phyloP scores from a whole-genome alignment of 1,284 basidiomycete genomes.

The Anthracocystis walkeri region DNA sequence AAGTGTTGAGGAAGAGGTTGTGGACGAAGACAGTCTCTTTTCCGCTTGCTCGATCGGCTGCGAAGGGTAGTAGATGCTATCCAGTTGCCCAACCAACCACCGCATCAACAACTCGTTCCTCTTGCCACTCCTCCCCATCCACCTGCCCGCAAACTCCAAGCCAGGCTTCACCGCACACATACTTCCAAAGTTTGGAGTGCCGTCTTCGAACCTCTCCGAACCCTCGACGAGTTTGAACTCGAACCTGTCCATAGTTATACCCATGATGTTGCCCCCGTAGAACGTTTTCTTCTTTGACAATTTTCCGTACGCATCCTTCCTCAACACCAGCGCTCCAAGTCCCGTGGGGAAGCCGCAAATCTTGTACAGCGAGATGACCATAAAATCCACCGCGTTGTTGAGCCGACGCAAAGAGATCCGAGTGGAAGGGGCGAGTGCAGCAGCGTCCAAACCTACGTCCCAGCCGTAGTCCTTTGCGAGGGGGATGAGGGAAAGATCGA shows the following conservation, averaged over 20 bases:
- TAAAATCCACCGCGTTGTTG: constrained; percentile 19
- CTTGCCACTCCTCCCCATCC: constrained; percentile 1
- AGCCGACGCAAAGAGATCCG: constrained; percentile 6
- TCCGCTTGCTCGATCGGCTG: background rate
- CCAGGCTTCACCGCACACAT: constrained; percentile 19
- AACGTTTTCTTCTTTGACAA: constrained; percentile 22
- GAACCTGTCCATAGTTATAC: constrained; percentile 37
- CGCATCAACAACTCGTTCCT: constrained; percentile 17
- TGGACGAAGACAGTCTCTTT: background rate
- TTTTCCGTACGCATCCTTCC: constrained; percentile 15
- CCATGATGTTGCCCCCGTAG: constrained; percentile 39
- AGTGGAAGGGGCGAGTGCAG: constrained; percentile 29
- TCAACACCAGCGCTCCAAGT: constrained; percentile 19
- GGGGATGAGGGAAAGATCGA: constrained; percentile 10
- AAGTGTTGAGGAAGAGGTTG: background rate
- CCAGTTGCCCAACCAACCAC: constrained; percentile 20
- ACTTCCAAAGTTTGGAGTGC: constrained; percentile 18
- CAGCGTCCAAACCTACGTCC: constrained; percentile 34
- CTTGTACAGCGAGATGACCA: constrained; percentile 39
- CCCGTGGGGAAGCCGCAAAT: constrained; percentile 40
- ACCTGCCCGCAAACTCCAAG: constrained; percentile 16
- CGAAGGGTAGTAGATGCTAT: constrained; percentile 28
- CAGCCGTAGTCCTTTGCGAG: constrained; percentile 5
- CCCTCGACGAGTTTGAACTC: constrained; percentile 32
- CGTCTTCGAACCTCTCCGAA: constrained; percentile 36